phyloP scores from a whole-genome alignment of 805 yeast genomes.

The Yarrowia deformans region DNA sequence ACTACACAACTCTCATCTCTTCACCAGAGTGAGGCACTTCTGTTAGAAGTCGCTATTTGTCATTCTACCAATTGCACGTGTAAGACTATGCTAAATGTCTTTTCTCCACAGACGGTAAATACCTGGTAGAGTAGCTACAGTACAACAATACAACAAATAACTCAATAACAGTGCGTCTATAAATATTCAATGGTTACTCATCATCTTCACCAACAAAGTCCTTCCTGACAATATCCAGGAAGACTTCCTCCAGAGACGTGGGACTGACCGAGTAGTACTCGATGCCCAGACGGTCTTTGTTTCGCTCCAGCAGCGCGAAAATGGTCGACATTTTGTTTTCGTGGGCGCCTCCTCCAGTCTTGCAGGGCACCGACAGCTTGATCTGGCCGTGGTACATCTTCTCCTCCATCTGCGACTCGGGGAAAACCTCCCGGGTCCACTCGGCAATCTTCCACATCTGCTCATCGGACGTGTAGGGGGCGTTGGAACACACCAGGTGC shows the following conservation, averaged over 20 bases:
- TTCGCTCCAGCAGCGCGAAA: conserved; percentile 43
- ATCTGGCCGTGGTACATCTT: conserved; percentile 50
- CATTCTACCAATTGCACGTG: too few species aligned
- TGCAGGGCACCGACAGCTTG: conserved; percentile 46
- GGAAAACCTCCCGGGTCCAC: conserved; percentile 45
- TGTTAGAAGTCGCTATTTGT: too few species aligned
- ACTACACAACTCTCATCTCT: too few species aligned
- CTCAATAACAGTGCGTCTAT: not conserved
- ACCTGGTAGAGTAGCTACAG: too few species aligned
- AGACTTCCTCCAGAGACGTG: conserved; percentile 50
- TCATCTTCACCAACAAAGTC: conserved; percentile 35
- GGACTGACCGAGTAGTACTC: conserved; percentile 48
- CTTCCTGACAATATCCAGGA: conserved; percentile 48
- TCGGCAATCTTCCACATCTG: conserved; percentile 46
- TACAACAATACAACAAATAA: too few species aligned
- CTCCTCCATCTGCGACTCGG: conserved; percentile 47
- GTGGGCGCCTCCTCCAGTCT: conserved; percentile 7
- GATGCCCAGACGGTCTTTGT: conserved; percentile 43
- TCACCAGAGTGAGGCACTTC: too few species aligned
- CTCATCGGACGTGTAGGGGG: conserved; percentile 46
- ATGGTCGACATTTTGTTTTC: conserved; percentile 41
- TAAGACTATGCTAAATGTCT: too few species aligned
- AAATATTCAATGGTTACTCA: not conserved
- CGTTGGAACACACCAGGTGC: conserved; percentile 47
- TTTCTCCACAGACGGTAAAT: too few species aligned